Base-by-base conservation (phyloP, 768 basidiomycete species). In the Tubosaeta sp. region DNA sequence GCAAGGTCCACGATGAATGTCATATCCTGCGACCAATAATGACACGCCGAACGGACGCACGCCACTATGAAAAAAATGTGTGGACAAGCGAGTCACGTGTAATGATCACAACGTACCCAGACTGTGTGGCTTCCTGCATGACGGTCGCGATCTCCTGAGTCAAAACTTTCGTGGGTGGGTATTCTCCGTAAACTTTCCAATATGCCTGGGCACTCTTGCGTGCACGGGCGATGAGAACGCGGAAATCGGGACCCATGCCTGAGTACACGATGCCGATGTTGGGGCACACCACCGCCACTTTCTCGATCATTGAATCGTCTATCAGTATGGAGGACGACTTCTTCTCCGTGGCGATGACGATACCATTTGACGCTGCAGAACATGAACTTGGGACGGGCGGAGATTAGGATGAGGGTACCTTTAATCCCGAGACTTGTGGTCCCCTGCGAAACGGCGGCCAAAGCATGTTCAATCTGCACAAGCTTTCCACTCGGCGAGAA, bases 191-290 rank as follows among this genome's bases (percentile, higher is more conserved):
- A 47, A 97, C 86, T 76, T 97, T 99, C 95, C 95, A 99, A 71
- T 99, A 99, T 19, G 94, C 86, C 69, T 99, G 97, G 10, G 97
- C 97, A 64, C 91, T 94, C 77, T 99, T 98, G 48, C 97, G 82
- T 11, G 97, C 97, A 67, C 90, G 92, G 45, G 91, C 79, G 43
- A 99, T 86, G 54, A 99, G 80, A 22, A 99, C 83, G 39, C 97
- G 84, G 72, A 97, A 99, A 72, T 99, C 97, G 44, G 97, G 97
- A 1, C 97, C 95, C 97, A 99, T 99, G 33, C 97, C 97, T 32
- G 94, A 95, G 76, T 99, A 99, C 43, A 99, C 97, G 60, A 99
- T 91, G 47, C 97, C 97, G 63, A 99, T 98, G 72, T 98, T 98
- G 33, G 97, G 97, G 71, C 95, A 98, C 58, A 99, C 86, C 47